Conservation (phyloP, 371 early-diverging fungal genomes). For the Mortierella sp. region DNA sequence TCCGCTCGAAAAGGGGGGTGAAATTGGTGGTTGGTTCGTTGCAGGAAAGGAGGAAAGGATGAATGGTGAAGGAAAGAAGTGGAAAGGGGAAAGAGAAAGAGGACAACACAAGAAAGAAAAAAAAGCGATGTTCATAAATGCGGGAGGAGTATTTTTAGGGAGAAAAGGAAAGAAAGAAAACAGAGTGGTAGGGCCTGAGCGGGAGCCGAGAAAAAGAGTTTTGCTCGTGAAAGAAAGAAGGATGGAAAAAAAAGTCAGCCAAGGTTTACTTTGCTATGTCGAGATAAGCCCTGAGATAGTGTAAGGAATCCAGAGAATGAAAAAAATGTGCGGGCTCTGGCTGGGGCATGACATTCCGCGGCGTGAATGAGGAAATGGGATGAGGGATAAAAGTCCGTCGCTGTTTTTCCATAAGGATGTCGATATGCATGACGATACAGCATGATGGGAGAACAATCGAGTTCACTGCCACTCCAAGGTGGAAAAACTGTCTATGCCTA, state of each 20-base stretch:
- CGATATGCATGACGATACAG: background rate
- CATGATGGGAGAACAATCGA: no score
- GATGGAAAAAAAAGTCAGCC: background rate
- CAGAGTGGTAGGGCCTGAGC: conserved; percentile 7
- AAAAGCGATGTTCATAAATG: background rate
- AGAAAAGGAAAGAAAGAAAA: background rate
- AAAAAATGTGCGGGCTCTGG: background rate
- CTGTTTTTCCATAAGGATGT: background rate
- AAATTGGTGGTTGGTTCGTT: background rate
- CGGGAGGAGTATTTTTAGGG: conserved; percentile 3
- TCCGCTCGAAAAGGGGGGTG: background rate
- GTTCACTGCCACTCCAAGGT: background rate
- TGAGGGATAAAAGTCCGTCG: background rate
- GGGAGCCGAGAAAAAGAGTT: background rate
- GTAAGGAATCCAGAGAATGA: background rate
- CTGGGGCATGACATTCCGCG: background rate
- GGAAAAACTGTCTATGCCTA: background rate
- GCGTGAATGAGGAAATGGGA: background rate
- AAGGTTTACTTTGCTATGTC: background rate
- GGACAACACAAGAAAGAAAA: conserved; percentile 5
- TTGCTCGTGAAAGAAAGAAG: conserved; percentile 1
- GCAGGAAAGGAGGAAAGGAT: background rate
- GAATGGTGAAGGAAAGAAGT: background rate
- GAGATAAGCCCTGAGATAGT: background rate
- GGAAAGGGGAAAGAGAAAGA: background rate